phyloP scores from a whole-genome alignment of 2,329 filamentous ascomycete species.

The Pestalotiopsis sp. region DNA sequence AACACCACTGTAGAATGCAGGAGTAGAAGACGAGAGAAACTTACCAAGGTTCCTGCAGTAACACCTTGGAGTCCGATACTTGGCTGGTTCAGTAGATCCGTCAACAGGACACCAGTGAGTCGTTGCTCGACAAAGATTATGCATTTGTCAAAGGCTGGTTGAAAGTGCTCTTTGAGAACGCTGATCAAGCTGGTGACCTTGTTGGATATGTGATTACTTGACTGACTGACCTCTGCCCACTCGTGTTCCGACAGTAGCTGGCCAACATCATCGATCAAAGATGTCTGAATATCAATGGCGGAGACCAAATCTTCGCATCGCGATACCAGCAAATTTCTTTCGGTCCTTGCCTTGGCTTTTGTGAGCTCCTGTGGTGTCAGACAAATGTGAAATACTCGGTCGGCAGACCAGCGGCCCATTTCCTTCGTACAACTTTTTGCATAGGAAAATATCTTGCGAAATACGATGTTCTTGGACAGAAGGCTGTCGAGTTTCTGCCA shows the following conservation, averaged over 20 bases:
- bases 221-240: conserved; percentile 40
- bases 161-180: conserved; percentile 67
- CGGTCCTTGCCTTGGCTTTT: conserved; percentile 62
- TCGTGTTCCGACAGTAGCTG: conserved; percentile 55
- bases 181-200: conserved; percentile 70
- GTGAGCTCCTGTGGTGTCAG: conserved; percentile 64
- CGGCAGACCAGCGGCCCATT: conserved; percentile 83
- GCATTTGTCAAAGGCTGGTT: conserved; percentile 63
- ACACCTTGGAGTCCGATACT: conserved; percentile 61
- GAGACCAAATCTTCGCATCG: conserved; percentile 26
- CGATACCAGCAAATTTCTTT: conserved; percentile 39
- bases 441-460: conserved; percentile 62
- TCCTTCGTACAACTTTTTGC: conserved; percentile 63
- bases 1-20: conserved; percentile 13
- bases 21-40: conserved; percentile 18
- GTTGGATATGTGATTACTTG: conserved; percentile 58
- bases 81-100: conserved; percentile 64
- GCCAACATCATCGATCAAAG: conserved; percentile 59
- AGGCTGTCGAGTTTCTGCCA: conserved; percentile 56
- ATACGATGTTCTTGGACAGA: conserved; percentile 42
- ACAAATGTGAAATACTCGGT: conserved; percentile 76
- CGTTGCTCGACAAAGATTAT: conserved; percentile 87
- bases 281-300: conserved; percentile 25
- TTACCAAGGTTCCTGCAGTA: conserved; percentile 57
- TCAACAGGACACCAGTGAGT: conserved; percentile 75